Evolutionary conservation across 116 monocot genomes (phyloP), one percentile per base, ranked within the genome.

Genomic region (Papilionanthe hybrid): DNA sequence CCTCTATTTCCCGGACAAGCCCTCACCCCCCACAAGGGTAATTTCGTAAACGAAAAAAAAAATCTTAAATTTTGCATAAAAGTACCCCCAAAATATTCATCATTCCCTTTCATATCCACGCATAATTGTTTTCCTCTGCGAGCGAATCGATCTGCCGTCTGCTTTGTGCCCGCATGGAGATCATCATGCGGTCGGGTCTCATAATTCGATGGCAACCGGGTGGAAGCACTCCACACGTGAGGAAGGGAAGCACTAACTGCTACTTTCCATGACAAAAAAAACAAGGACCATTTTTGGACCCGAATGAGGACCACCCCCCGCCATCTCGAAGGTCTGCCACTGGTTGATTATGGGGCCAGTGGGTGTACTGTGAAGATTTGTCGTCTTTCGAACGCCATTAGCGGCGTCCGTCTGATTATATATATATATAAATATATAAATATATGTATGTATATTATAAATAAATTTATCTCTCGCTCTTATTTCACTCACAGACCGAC

Each of bases 171-270:
- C 49, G 50, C 75, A 75, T 42, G 49, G 44, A 73, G 13, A 22
- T 3, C n/a, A 50, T 49, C 49, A 27, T 75, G 48, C 75, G 75
- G 45, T n/a, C n/a, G 20, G 20, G 44, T 42, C 44, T 43, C 43
- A 15, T 53, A 53, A 17, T 53, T 13, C 2, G 17, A 3, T 4
- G 53, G 15, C 53, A 53, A 15, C 53, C 20, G 44, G 49, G 8
- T 0, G 37, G 27, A 11, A 20, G 42, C 75, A 48, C 75, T 49
- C 47, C 75, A 50, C 75, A 75, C 75, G 75, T 75, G 75, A 75
- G 75, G 75, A 23, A 75, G 48, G 75, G 44, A 11, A 47, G 75
- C 75, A 75, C 75, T 49, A 47, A 48, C 75, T 75, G 75, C 75
- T 27, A 12, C 75, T 75, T 75, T 75, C 19, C 17, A 11, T 25